phyloP scores from a whole-genome alignment of 176 grass and related monocot species.

The Guadua angustifolia region DNA sequence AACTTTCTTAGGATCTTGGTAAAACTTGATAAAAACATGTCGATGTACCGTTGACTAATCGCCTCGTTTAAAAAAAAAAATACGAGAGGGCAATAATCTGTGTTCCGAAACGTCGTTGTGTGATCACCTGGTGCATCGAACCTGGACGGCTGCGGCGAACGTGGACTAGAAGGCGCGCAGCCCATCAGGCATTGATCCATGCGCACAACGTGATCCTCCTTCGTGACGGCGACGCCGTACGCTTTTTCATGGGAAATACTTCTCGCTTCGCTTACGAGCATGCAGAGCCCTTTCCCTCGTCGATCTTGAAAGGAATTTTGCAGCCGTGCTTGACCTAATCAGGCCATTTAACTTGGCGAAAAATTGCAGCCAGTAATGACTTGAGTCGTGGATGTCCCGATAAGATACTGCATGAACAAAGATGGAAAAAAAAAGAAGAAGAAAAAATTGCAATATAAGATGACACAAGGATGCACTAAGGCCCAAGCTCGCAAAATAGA shows the following conservation, averaged over 20 bases:
- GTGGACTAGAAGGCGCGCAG: not conserved
- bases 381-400: not conserved
- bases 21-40: too few species aligned
- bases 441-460: not conserved
- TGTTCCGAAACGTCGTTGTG: too few species aligned
- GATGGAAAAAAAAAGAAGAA: not conserved
- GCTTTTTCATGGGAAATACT: not conserved
- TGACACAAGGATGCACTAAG: not conserved
- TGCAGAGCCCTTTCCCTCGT: not conserved
- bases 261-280: not conserved
- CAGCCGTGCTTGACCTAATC: not conserved
- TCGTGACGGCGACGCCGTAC: not conserved
- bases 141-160: not conserved
- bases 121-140: not conserved
- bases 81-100: too few species aligned
- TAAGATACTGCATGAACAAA: not conserved
- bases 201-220: not conserved
- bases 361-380: not conserved
- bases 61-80: too few species aligned
- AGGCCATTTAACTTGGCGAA: too few species aligned
- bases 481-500: not conserved
- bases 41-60: too few species aligned
- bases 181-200: not conserved
- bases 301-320: not conserved
- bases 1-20: too few species aligned